A percentile compares a stretch with the other conserved stretches of the same genome.
These are phyloP conservation scores for Suillus lakei DNA, from an alignment of 768 basidiomycete genomes.

Conservation along the genomic window DNA sequence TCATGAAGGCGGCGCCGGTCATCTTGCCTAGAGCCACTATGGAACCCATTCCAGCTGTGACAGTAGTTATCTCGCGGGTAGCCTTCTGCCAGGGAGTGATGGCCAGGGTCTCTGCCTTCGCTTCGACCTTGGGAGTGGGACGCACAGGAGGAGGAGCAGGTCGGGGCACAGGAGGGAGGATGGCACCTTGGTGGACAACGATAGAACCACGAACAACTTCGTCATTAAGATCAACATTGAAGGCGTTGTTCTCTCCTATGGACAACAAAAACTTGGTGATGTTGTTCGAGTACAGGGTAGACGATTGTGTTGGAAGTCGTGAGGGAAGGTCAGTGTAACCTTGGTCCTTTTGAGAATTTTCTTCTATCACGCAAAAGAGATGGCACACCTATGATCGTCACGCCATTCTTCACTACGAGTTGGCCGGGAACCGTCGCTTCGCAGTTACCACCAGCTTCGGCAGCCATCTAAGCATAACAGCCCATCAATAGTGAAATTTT, in stretches of 20 bases:
- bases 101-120: conserved; percentile 51
- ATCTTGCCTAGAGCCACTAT: conserved; percentile 75
- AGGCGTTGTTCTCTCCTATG: conserved; percentile 67
- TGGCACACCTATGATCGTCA: conserved; percentile 75
- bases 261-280: conserved; percentile 89
- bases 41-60: conserved; percentile 80
- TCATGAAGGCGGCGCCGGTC: conserved; percentile 85
- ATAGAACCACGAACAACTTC: conserved; percentile 86
- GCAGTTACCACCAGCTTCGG: conserved; percentile 91
- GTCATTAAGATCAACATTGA: conserved; percentile 72
- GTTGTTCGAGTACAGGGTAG: conserved; percentile 90
- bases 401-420: conserved; percentile 68
- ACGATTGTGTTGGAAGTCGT: conserved; percentile 88
- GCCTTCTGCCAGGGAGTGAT: conserved; percentile 89
- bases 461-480: conserved; percentile 48
- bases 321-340: conserved; percentile 87
- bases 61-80: conserved; percentile 70
- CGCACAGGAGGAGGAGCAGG: conserved; percentile 66
- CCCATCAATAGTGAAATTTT: conserved; percentile 15
- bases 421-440: conserved; percentile 82
- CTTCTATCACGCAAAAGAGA: conserved; percentile 6
- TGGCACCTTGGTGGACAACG: conserved; percentile 68
- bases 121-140: conserved; percentile 53
- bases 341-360: conserved; percentile 30
- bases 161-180: conserved; percentile 71